phyloP scores from a whole-genome alignment of 2,329 filamentous ascomycete species.

The Aureobasidium uvarum region DNA sequence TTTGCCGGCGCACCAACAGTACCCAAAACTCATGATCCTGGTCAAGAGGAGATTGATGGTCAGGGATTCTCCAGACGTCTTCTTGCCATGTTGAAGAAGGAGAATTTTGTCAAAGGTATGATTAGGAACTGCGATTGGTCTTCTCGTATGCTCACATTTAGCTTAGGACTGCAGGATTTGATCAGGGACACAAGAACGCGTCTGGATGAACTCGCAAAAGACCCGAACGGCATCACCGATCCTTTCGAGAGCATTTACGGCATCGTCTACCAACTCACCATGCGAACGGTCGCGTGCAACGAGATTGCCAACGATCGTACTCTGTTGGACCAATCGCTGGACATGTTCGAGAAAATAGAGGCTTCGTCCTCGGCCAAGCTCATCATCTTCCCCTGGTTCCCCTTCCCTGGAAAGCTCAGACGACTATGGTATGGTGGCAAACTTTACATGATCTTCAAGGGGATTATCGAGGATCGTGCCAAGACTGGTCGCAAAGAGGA shows the following conservation, averaged over 20 bases:
- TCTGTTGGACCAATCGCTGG: constrained; percentile 46
- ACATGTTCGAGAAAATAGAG: constrained; percentile 52
- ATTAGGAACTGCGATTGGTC: not conserved
- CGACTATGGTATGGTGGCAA: constrained; percentile 48
- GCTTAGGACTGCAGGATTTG: constrained; percentile 43
- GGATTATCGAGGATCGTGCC: constrained; percentile 49
- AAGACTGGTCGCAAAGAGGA: constrained; percentile 45
- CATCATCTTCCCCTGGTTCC: constrained; percentile 56
- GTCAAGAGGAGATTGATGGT: not conserved
- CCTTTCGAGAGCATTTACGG: constrained; percentile 56
- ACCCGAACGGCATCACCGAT: constrained; percentile 45
- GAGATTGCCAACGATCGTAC: constrained; percentile 53
- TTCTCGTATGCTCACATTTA: not conserved
- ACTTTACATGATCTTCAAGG: constrained; percentile 52
- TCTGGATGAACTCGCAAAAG: constrained; percentile 42
- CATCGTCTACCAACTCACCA: constrained; percentile 57
- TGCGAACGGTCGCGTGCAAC: constrained; percentile 54
- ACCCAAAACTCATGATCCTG: not conserved
- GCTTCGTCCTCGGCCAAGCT: constrained; percentile 43
- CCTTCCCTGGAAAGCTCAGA: constrained; percentile 46
- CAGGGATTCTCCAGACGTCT: constrained; percentile 37
- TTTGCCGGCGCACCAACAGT: constrained; percentile 21
- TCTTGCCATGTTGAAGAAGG: constrained; percentile 41
- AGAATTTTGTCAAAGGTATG: constrained; percentile 40
- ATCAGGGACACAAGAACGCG: constrained; percentile 45